phyloP scores from a whole-genome alignment of 1,284 basidiomycete species.

The Fistulinella staudtii region DNA sequence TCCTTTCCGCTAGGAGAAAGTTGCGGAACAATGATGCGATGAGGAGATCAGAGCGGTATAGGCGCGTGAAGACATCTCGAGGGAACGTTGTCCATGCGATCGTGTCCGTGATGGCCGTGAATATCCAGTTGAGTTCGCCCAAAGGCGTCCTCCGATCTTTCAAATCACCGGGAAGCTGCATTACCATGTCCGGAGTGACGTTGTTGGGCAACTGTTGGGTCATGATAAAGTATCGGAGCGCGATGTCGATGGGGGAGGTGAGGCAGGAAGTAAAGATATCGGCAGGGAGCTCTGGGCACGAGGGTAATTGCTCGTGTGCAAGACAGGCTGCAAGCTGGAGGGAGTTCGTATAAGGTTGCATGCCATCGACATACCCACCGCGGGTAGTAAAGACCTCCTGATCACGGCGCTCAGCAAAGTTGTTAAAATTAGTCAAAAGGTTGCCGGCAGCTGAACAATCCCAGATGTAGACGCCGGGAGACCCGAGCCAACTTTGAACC shows the following conservation, averaged over 20 bases:
- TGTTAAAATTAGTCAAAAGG: constrained; percentile 88
- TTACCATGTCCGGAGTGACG: constrained; percentile 87
- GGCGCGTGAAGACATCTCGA: constrained; percentile 86
- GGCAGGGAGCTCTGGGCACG: constrained; percentile 94
- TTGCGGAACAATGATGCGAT: constrained; percentile 97
- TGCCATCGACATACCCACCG: constrained; percentile 58
- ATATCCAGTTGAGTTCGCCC: constrained; percentile 99
- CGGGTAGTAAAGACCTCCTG: constrained; percentile 65
- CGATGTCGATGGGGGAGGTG: constrained; percentile 97
- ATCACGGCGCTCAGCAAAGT: constrained; percentile 83
- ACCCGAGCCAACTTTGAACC: constrained; percentile 87
- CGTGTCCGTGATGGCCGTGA: constrained; percentile 97
- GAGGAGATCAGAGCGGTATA: constrained; percentile 94
- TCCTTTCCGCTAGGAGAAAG: constrained; percentile 93
- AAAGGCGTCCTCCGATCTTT: constrained; percentile 95
- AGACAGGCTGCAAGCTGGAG: constrained; percentile 96
- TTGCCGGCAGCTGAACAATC: constrained; percentile 97
- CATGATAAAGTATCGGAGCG: constrained; percentile 91
- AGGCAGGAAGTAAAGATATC: constrained; percentile 98
- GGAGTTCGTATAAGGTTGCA: constrained; percentile 79
- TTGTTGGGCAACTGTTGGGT: constrained; percentile 80
- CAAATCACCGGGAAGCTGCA: constrained; percentile 93
- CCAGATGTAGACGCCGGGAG: constrained; percentile 98
- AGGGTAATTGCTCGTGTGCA: constrained; percentile 88
- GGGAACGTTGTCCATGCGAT: constrained; percentile 99